Evolutionary conservation across 257 asterid genomes (phyloP).

Genomic region (Jasminum sambac): DNA sequence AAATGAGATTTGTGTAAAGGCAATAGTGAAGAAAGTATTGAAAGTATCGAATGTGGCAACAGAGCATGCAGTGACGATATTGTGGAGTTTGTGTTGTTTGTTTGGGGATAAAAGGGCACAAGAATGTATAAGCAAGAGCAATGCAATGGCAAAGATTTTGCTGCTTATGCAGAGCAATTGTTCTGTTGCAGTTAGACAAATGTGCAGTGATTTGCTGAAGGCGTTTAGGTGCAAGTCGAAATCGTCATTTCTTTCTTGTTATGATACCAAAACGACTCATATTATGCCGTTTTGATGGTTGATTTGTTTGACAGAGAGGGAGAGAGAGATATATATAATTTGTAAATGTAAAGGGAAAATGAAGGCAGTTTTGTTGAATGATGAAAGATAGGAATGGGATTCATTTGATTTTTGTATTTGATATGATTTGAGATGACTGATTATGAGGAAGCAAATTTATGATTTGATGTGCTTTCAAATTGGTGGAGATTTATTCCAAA

Average conservation of each 20-base stretch:
- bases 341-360: slow-evolving; percentile 14
- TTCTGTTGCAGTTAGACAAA: slow-evolving; percentile 68
- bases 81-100: slow-evolving; percentile 78
- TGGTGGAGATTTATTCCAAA: slow-evolving; percentile 27
- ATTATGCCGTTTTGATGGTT: slow-evolving; percentile 77
- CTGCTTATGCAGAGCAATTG: slow-evolving; percentile 71
- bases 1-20: slow-evolving; percentile 41
- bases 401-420: slow-evolving; percentile 8
- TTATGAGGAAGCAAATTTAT: slow-evolving; percentile 10
- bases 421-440: background rate
- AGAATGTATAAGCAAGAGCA: slow-evolving; percentile 47
- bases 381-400: slow-evolving; percentile 17
- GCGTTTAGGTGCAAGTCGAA: slow-evolving; percentile 50
- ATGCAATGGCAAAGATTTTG: slow-evolving; percentile 72
- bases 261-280: slow-evolving; percentile 73
- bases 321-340: no score
- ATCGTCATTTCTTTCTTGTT: slow-evolving; percentile 51
- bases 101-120: slow-evolving; percentile 62
- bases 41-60: slow-evolving; percentile 70
- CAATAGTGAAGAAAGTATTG: slow-evolving; percentile 55
- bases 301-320: background rate
- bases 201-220: slow-evolving; percentile 76
- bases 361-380: slow-evolving; percentile 45
- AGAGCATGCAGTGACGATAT: slow-evolving; percentile 67
- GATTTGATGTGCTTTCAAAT: slow-evolving; percentile 32